Base-by-base conservation (phyloP, 305 asterid species). In the Nicotiana rustica region DNA sequence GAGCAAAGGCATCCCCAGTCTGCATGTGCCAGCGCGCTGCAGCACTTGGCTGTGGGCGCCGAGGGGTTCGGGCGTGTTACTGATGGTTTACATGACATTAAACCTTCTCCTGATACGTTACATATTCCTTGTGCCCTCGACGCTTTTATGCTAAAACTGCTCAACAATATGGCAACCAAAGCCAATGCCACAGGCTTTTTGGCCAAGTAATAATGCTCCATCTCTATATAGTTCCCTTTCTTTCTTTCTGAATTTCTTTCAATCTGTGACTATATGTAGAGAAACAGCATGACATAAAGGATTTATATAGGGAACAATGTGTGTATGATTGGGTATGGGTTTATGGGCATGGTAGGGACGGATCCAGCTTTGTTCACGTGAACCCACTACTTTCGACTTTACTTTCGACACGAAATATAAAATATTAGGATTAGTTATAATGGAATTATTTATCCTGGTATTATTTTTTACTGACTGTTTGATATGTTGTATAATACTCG, bases 1-100 rank as follows among this genome's bases (percentile, higher is more conserved):
- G 84, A 18, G 36, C 86, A 84, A 33, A 84, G 70, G 19, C 86
- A 84, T 29, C 4, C 33, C 64, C 69, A 41, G 64, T 84, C 86
- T 10, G 86, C 86, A 1, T 64, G 59, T 0, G 84, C 3, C 62
- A 84, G 14, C 3, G 86, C 84, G 35, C 14, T 73, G 29, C 86
- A 84, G 36, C 86, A 84, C 29, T 57, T 38, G 1, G 76, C 44
- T 41, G 90, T 67, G 5, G 91, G 91, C 17, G 81, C 83, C 10
- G 87, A 79, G 1, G 89, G 91, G 10, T 82, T 83, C 1, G 89
- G 91, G 1, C 80, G 85, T 0, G 91, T 86, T 10, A 84, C 86
- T n/a, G 89, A 84, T 9, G 88, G 86, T 77, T 83, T 84, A 83
- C 91, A 88, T 1, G 91, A 85, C 86, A 82, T 67, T 47, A 88